phyloP scores from a whole-genome alignment of 2,329 filamentous ascomycete genomes.

The Apiospora aurea region DNA sequence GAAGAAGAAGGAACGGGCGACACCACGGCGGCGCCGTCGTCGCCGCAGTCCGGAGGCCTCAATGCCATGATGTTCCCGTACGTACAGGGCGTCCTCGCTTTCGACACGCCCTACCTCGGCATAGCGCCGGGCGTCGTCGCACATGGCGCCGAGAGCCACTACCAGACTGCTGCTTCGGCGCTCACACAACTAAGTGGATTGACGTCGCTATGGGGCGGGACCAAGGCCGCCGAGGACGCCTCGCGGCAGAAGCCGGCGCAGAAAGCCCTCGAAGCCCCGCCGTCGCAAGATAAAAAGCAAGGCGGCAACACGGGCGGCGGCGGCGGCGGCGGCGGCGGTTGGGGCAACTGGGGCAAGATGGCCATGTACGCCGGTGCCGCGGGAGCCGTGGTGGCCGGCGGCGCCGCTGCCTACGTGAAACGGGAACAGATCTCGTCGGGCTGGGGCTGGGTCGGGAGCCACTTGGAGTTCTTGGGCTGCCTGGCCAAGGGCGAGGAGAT shows the following conservation, averaged over 20 bases:
- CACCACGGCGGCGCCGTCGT: not conserved
- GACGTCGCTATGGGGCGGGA: conserved; percentile 71
- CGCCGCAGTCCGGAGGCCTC: conserved; percentile 41
- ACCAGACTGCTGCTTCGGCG: conserved; percentile 75
- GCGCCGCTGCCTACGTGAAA: conserved; percentile 85
- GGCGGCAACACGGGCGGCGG: conserved; percentile 42
- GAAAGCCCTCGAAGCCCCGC: conserved; percentile 47
- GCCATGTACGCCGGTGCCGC: conserved; percentile 88
- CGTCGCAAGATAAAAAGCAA: conserved; percentile 48
- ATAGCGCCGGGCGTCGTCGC: conserved; percentile 85
- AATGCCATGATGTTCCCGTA: conserved; percentile 89
- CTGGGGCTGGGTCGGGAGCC: conserved; percentile 83
- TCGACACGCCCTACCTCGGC: conserved; percentile 91
- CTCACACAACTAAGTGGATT: conserved; percentile 71
- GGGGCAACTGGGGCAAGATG: conserved; percentile 84
- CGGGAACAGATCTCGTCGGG: conserved; percentile 80
- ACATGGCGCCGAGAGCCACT: conserved; percentile 85
- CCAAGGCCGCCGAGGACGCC: conserved; percentile 41
- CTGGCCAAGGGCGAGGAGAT: conserved; percentile 85
- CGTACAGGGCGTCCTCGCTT: conserved; percentile 87
- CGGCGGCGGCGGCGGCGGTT: conserved; percentile 50
- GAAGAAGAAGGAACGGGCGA: conserved; percentile 28
- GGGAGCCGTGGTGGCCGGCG: conserved; percentile 80
- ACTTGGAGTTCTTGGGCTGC: conserved; percentile 93
- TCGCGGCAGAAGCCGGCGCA: conserved; percentile 39